Conservation (phyloP, 768 basidiomycete genomes). For the Melanogaster broomeanus region DNA sequence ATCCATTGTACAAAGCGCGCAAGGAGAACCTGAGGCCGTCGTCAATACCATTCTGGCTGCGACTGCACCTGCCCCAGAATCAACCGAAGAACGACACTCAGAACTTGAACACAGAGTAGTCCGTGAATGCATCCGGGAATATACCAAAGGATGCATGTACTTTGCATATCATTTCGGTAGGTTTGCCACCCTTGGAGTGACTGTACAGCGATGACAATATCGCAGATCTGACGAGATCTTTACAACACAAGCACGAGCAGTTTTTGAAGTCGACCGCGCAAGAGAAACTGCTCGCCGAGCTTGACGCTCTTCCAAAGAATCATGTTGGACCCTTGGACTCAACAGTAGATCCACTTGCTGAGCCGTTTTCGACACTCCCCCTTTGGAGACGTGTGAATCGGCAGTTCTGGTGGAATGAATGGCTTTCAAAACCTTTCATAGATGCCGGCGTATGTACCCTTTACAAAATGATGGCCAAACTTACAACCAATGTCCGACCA, state of each 20-base stretch:
- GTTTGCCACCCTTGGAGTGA: conserved; percentile 10
- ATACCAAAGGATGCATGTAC: conserved; percentile 85
- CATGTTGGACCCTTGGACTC: conserved; percentile 28
- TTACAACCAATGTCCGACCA: conserved; percentile 27
- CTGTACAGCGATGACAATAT: neutral
- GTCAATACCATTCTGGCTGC: conserved; percentile 59
- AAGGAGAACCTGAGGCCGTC: conserved; percentile 52
- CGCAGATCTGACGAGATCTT: conserved; percentile 77
- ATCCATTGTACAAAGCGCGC: conserved; percentile 44
- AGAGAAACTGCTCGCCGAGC: conserved; percentile 58
- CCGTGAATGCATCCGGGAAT: conserved; percentile 74
- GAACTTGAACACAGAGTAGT: conserved; percentile 86
- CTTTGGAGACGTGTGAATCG: conserved; percentile 90
- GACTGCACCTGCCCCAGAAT: conserved; percentile 61
- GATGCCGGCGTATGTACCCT: conserved; percentile 73
- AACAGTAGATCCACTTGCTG: conserved; percentile 56
- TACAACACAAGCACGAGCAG: conserved; percentile 78
- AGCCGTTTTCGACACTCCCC: conserved; percentile 78
- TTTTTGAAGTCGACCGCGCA: conserved; percentile 57
- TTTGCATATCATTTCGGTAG: conserved; percentile 85
- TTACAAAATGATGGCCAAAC: neutral
- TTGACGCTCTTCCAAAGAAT: conserved; percentile 50
- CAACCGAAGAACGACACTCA: conserved; percentile 64
- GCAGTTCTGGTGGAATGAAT: conserved; percentile 97
- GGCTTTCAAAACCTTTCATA: conserved; percentile 79